These are phyloP conservation scores for Pholiota molesta DNA, from an alignment of 768 basidiomycete genomes.

Conservation along the genomic window DNA sequence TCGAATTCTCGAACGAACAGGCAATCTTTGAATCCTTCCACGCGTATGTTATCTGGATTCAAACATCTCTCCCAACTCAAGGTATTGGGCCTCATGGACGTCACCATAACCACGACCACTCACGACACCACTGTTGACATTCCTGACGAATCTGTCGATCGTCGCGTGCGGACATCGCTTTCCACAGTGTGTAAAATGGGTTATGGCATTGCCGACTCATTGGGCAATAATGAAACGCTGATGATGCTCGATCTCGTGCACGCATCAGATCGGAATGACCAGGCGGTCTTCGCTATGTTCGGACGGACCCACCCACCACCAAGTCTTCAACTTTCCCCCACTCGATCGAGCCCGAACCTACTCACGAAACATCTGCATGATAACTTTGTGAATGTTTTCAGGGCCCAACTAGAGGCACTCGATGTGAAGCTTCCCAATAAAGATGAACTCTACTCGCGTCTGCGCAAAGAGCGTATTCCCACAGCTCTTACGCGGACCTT, in stretches of 20 bases:
- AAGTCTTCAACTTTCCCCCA: constrained; percentile 26
- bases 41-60: constrained; percentile 76
- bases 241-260: constrained; percentile 93
- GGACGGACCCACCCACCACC: constrained; percentile 64
- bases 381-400: constrained; percentile 69
- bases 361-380: constrained; percentile 87
- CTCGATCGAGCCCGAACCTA: constrained; percentile 59
- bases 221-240: constrained; percentile 78
- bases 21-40: background rate
- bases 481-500: constrained; percentile 90
- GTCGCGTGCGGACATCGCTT: constrained; percentile 89
- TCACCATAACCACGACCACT: constrained; percentile 76
- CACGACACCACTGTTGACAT: constrained; percentile 56
- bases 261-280: constrained; percentile 72
- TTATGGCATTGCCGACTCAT: constrained; percentile 94
- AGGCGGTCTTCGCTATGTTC: constrained; percentile 98
- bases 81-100: constrained; percentile 95
- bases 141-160: constrained; percentile 84
- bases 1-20: constrained; percentile 1
- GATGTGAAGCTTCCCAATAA: constrained; percentile 39
- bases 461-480: constrained; percentile 45
- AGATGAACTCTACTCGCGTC: constrained; percentile 29
- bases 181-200: constrained; percentile 90
- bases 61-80: constrained; percentile 77
- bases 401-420: constrained; percentile 54